A percentile compares a stretch with the other conserved stretches of the same genome.
phyloP scores from a whole-genome alignment of 768 basidiomycete genomes.

The Kwoniella newhampshirensis region DNA sequence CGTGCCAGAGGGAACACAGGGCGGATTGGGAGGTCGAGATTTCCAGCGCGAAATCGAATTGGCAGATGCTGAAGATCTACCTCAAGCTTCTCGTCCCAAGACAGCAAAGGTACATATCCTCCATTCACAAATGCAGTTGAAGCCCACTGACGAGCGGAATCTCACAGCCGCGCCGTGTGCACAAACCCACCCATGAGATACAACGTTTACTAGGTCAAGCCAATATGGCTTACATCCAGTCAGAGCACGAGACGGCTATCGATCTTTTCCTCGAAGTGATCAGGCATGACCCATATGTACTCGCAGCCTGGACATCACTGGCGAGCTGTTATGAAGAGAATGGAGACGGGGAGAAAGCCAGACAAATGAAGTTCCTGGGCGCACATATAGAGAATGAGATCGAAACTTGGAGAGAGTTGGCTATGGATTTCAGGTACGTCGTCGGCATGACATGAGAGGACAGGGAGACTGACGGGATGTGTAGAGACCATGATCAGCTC shows the following conservation, averaged over 20 bases:
- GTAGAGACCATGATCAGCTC: conserved; percentile 21
- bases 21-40: conserved; percentile 11
- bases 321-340: conserved; percentile 78
- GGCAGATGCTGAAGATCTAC: conserved; percentile 22
- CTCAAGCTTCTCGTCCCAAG: conserved; percentile 11
- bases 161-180: conserved; percentile 9
- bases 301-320: conserved; percentile 80
- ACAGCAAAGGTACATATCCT: conserved; percentile 8
- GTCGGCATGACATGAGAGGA: too few species aligned
- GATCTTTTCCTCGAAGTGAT: conserved; percentile 87
- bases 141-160: neutral
- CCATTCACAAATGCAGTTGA: neutral
- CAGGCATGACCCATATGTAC: conserved; percentile 82
- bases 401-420: conserved; percentile 84
- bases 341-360: conserved; percentile 66
- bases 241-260: conserved; percentile 66
- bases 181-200: conserved; percentile 58
- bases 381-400: conserved; percentile 81
- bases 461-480: too few species aligned
- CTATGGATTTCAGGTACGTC: conserved; percentile 67
- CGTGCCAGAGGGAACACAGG: neutral
- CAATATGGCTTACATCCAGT: conserved; percentile 79
- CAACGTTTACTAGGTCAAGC: conserved; percentile 71
- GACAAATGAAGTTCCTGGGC: conserved; percentile 83
- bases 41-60: conserved; percentile 17